Conservation (phyloP, 2,329 filamentous ascomycete genomes). For the Sporothrix mexicana region DNA sequence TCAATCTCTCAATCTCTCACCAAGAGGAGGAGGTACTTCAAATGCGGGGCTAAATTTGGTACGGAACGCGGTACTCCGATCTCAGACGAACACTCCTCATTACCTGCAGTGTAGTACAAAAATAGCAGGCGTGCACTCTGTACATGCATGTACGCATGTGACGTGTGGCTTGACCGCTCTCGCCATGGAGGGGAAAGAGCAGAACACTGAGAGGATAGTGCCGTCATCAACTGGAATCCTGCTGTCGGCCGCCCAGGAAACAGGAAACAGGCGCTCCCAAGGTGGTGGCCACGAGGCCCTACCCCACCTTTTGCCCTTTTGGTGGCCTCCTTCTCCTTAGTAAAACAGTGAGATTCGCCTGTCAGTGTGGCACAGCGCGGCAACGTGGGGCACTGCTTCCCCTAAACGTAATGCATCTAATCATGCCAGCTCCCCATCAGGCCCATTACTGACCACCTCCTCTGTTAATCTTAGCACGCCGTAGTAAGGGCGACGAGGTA, state of each 20-base stretch:
- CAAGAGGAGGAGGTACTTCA: neutral
- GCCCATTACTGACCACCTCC: neutral
- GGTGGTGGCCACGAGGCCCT: conserved; percentile 20
- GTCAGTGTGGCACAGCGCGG: conserved; percentile 13
- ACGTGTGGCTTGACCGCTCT: conserved; percentile 31
- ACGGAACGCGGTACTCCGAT: neutral
- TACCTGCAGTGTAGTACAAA: neutral
- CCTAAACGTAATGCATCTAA: neutral
- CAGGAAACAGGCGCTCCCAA: neutral
- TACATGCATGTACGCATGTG: conserved; percentile 28
- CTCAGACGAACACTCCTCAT: neutral
- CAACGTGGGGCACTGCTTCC: neutral
- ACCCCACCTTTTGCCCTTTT: conserved; percentile 27
- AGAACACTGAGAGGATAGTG: neutral
- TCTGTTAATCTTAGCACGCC: conserved; percentile 3
- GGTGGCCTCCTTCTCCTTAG: neutral
- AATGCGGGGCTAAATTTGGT: conserved; percentile 24
- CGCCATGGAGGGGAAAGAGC: neutral
- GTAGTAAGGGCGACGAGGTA: conserved; percentile 28
- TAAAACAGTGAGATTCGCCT: neutral
- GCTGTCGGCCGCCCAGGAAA: conserved; percentile 21
- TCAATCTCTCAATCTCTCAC: neutral
- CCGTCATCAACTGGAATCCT: conserved; percentile 32
- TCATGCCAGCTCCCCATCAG: neutral
- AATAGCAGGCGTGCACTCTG: neutral